These are phyloP conservation scores for Vitis rupestris DNA, from an alignment of 164 flowering plant species.

Conservation along the genomic window DNA sequence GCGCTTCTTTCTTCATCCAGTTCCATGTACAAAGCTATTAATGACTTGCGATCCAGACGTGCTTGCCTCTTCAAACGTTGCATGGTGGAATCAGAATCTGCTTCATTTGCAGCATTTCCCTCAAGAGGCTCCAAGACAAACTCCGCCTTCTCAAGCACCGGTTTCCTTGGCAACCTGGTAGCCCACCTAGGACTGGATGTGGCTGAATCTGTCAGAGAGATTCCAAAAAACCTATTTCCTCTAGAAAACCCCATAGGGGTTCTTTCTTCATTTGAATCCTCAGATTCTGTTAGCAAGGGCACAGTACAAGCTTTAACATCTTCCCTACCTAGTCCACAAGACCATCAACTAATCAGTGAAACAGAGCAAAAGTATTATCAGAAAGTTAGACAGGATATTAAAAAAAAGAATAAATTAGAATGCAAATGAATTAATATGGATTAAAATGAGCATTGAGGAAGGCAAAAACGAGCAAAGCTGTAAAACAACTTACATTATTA, in stretches of 20 bases:
- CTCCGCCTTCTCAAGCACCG: constrained; percentile 42
- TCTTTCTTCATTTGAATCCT: constrained; percentile 45
- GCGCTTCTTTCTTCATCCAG: constrained; percentile 58
- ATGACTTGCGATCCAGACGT: constrained; percentile 39
- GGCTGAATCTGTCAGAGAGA: constrained; percentile 55
- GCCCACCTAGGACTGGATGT: constrained; percentile 49
- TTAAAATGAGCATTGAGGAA: constrained; percentile 1
- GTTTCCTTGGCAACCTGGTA: constrained; percentile 30
- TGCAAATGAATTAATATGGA: neutral
- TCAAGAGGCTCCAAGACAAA: constrained; percentile 29
- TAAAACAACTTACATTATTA: neutral
- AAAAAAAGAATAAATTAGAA: neutral
- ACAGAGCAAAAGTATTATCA: neutral
- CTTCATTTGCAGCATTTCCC: constrained; percentile 28
- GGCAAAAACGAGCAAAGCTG: neutral
- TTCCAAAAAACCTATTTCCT: constrained; percentile 57
- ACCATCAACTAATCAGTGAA: neutral
- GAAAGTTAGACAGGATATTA: neutral
- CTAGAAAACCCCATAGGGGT: constrained; percentile 34
- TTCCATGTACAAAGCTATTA: constrained; percentile 43
- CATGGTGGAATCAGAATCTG: constrained; percentile 42
- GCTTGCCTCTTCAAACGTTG: constrained; percentile 35
- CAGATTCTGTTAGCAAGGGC: constrained; percentile 44
- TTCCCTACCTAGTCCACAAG: constrained; percentile 35
- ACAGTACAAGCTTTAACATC: constrained; percentile 31